Base-by-base conservation (phyloP, 768 basidiomycete genomes). In the Pulveroboletus ravenelii region DNA sequence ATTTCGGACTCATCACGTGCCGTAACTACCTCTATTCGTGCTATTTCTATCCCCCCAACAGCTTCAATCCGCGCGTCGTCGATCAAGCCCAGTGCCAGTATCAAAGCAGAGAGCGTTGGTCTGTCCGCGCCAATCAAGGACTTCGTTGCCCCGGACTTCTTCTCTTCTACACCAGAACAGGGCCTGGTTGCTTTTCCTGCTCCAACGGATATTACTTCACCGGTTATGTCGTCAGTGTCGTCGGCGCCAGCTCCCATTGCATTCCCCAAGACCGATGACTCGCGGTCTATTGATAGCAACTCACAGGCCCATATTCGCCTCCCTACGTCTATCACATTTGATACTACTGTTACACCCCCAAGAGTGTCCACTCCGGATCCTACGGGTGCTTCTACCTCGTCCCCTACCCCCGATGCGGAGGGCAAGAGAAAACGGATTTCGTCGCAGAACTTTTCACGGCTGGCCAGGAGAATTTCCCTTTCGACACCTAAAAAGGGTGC, bases 381-480 rank as follows among this genome's bases (percentile, higher is more conserved):
- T 2, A 39, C 58, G 10, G 84, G 84, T 8, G 67, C 76, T 27
- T 81, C 86, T 55, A 76, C 80, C 20, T 53, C 62, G 4, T 81
- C 87, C 13, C 83, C 85, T 10, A 80, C 84, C 54, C 76, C 76
- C 1, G 87, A 86, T 3, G 63, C 78, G n/a, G 88, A 88, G 60
- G 80, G 80, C 31, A 89, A 89, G 72, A 76, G 88, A 53, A 88
- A 85, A 63, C 79, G 87, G 17, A 89, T 87, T 51, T 84, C 87
- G 9, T 86, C 87, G 25, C 89, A 93, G 64, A 91, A 91, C 61
- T 88, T 93, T 74, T 87, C 89, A 64, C 78, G 87, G 15, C 63
- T 92, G 34, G 89, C 88, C 14, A 74, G 87, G 52, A 75, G 81
- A 54, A 84, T 92, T 48, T 89, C 88, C 10, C 66, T 87, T 74